Base-by-base conservation (phyloP, 345 rosid species). In the Linum trigynum region DNA sequence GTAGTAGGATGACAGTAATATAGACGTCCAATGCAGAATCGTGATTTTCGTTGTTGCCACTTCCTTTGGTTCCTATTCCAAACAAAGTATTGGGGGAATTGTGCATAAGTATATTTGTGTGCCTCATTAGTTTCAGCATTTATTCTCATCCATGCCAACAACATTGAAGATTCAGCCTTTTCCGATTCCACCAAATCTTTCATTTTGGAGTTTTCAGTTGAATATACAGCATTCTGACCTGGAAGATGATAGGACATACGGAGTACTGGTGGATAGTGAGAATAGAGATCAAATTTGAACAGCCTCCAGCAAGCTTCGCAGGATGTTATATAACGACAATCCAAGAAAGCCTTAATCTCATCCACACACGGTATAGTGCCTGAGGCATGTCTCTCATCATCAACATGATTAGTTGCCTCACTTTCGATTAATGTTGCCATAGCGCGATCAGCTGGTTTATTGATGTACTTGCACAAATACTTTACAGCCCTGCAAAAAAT, bases 231-330 rank as follows among this genome's bases (percentile, higher is more conserved):
- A 7, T 62, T 56, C 23, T 61, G 38, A 0, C 38, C 42, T 0
- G 55, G 59, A 1, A 65, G 11, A 32, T 69, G 77, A 2, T 60
- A 45, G 1, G 39, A 2, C 3, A 69, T 36, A 3, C 64, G 35
- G 1, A 53, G 32, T 0, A 74, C 67, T 2, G 64, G 37, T 0
- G 62, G 64, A 5, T 41, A n/a, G 4, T 41, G 17, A 5, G n/a
- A n/a, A 4, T 64, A 59, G 8, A 69, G 61, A 7, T 61, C 60
- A 65, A 69, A 69, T 3, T 41, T 1, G 45, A 61, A 74, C 0
- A 69, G 58, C 5, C 77, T n/a, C 73, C 67, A 74, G 40, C 39
- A 23, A 0, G 70, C 64, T 37, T 74, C 70, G 2, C n/a, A 7
- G 2, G 55, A 35, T 3, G 59, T 51, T 7, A 65, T 36, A 43